Evolutionary conservation across 2,329 filamentous ascomycete species (phyloP).

Genomic region (Sporothrix humicola): DNA sequence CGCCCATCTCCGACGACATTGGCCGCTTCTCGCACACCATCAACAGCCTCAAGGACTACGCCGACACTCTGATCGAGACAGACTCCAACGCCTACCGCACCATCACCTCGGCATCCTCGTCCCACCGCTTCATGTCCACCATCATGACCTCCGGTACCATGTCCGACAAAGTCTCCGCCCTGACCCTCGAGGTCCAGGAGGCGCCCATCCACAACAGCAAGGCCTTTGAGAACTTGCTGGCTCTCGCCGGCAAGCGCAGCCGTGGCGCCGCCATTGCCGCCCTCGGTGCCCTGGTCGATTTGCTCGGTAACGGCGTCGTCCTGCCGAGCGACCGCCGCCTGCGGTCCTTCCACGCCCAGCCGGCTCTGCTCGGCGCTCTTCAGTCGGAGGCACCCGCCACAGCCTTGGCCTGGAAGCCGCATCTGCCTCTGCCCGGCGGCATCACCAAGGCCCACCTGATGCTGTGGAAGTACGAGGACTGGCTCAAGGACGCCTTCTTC

Average conservation of each 20-base stretch:
- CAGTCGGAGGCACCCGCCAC: conserved; percentile 48
- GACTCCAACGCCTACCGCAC: conserved; percentile 78
- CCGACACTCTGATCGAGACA: conserved; percentile 73
- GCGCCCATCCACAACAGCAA: conserved; percentile 93
- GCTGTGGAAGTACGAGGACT: conserved; percentile 91
- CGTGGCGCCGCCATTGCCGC: conserved; percentile 91
- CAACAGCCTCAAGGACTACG: conserved; percentile 68
- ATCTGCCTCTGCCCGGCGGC: conserved; percentile 73
- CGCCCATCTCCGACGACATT: conserved; percentile 53
- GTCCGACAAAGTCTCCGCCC: conserved; percentile 93
- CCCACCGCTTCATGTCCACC: conserved; percentile 93
- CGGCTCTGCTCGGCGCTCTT: conserved; percentile 73
- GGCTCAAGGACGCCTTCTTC: conserved; percentile 93
- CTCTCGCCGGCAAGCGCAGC: conserved; percentile 88
- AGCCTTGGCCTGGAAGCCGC: conserved; percentile 63
- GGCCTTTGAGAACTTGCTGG: conserved; percentile 82
- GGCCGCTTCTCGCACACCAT: conserved; percentile 53
- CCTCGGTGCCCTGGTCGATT: conserved; percentile 90
- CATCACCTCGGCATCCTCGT: conserved; percentile 78
- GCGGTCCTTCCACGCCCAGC: conserved; percentile 78
- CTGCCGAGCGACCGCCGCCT: conserved; percentile 83
- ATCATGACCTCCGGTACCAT: conserved; percentile 97
- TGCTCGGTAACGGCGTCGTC: conserved; percentile 86
- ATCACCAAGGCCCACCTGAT: conserved; percentile 80
- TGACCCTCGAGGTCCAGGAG: conserved; percentile 93